Conservation (phyloP, 768 basidiomycete genomes). For the Chalciporus sphaerocephalus region DNA sequence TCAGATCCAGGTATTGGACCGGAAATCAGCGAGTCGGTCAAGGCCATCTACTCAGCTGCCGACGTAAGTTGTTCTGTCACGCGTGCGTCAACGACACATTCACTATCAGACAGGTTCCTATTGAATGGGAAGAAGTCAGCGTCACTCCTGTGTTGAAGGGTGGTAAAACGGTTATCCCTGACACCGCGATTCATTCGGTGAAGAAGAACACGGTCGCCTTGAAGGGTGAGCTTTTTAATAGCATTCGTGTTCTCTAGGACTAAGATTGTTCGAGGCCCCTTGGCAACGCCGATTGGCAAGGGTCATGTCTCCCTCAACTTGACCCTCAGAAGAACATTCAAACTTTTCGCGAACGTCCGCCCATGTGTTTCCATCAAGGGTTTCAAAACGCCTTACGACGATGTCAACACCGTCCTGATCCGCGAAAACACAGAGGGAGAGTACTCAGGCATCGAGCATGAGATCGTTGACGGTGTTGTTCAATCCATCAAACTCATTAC, state of each 20-base stretch:
- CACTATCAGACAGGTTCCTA: constrained; percentile 70
- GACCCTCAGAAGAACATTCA: constrained; percentile 95
- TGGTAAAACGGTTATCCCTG: constrained; percentile 97
- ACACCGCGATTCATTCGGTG: constrained; percentile 83
- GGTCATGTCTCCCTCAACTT: constrained; percentile 98
- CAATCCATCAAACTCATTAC: constrained; percentile 99
- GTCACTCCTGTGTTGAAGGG: constrained; percentile 91
- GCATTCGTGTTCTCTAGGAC: background rate
- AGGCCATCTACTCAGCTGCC: constrained; percentile 87
- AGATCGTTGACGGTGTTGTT: constrained; percentile 96
- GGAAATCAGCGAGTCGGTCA: constrained; percentile 95
- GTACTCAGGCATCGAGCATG: constrained; percentile 99
- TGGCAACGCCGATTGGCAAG: constrained; percentile 98
- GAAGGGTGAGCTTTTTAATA: constrained; percentile 60
- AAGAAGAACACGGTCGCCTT: constrained; percentile 97
- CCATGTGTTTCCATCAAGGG: constrained; percentile 95
- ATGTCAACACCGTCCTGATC: constrained; percentile 96
- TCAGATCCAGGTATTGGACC: constrained; percentile 83
- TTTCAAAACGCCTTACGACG: constrained; percentile 97
- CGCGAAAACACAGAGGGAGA: constrained; percentile 99
- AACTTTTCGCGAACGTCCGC: constrained; percentile 97
- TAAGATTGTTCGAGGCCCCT: constrained; percentile 56
- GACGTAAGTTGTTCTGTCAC: constrained; percentile 44
- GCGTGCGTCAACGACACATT: constrained; percentile 6
- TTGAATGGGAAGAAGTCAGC: constrained; percentile 98